These are phyloP conservation scores for Ceratocystis cubensis DNA, from an alignment of 2,329 filamentous ascomycete genomes.

Conservation along the genomic window DNA sequence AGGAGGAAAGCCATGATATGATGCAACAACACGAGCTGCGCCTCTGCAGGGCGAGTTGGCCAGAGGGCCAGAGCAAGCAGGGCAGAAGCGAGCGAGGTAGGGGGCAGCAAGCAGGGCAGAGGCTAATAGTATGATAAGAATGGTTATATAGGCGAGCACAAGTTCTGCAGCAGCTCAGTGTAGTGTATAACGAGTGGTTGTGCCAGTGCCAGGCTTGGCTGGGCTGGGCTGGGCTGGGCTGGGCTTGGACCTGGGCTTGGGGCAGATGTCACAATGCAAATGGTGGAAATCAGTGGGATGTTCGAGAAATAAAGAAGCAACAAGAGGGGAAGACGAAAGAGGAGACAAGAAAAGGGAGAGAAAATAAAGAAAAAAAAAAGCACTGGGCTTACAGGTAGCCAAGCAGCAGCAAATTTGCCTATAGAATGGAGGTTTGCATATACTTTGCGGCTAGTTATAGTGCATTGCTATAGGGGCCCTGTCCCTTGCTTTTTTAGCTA, in stretches of 20 bases:
- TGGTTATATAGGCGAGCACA: too few relatives aligned
- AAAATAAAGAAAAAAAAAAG: not conserved
- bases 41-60: constrained; percentile 2
- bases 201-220: not conserved
- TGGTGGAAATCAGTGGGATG: not conserved
- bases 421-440: too few relatives aligned
- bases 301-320: not conserved
- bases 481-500: too few relatives aligned
- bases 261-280: not conserved
- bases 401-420: not conserved
- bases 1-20: not conserved
- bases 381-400: not conserved
- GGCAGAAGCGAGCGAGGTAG: too few relatives aligned
- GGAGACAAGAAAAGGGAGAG: too few relatives aligned
- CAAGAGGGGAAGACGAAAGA: not conserved
- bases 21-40: not conserved
- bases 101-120: too few relatives aligned
- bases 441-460: too few relatives aligned
- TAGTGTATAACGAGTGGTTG: not conserved
- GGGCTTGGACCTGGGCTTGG: not conserved
- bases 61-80: too few relatives aligned
- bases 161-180: too few relatives aligned
- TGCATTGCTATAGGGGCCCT: too few relatives aligned
- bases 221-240: not conserved
- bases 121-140: too few relatives aligned